phyloP scores from a whole-genome alignment of 352 stramenopile species.

The Globisporangium viniferum region DNA sequence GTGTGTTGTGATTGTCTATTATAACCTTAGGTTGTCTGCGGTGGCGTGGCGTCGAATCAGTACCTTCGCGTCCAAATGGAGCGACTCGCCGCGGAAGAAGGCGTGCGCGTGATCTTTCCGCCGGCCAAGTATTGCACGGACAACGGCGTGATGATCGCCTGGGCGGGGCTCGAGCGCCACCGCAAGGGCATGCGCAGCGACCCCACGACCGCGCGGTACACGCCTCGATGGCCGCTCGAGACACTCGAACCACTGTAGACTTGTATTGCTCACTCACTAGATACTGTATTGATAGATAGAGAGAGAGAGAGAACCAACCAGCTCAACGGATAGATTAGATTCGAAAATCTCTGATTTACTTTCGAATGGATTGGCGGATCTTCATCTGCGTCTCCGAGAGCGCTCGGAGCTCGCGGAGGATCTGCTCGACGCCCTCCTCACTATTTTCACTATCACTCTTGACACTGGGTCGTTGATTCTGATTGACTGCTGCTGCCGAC shows the following conservation, averaged over 20 bases:
- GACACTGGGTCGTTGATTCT: background rate
- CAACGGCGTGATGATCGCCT: slow-evolving; percentile 97
- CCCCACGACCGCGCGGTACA: slow-evolving; percentile 47
- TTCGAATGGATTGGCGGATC: slow-evolving; percentile 25
- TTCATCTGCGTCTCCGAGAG: slow-evolving; percentile 36
- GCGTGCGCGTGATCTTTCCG: slow-evolving; percentile 44
- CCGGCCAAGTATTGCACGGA: slow-evolving; percentile 95
- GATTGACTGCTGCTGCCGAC: too few species aligned
- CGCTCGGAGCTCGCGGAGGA: slow-evolving; percentile 41
- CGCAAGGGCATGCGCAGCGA: slow-evolving; percentile 54
- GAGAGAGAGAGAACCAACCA: background rate
- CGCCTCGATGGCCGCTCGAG: slow-evolving; percentile 75
- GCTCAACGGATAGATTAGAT: background rate
- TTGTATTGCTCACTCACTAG: background rate
- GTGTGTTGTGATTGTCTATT: background rate
- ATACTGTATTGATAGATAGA: background rate
- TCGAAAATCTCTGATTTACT: background rate
- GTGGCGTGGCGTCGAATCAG: slow-evolving; percentile 96
- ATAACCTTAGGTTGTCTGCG: slow-evolving; percentile 86
- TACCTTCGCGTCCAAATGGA: slow-evolving; percentile 90
- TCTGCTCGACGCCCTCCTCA: slow-evolving; percentile 18
- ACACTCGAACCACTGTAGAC: slow-evolving; percentile 42
- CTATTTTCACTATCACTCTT: background rate
- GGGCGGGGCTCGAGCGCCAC: slow-evolving; percentile 86
- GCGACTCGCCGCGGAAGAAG: slow-evolving; percentile 44